A percentile compares a stretch with the other conserved stretches of the same genome.
Conservation (phyloP, 2,329 filamentous ascomycete genomes). For the Pseudogymnoascus sp. region DNA sequence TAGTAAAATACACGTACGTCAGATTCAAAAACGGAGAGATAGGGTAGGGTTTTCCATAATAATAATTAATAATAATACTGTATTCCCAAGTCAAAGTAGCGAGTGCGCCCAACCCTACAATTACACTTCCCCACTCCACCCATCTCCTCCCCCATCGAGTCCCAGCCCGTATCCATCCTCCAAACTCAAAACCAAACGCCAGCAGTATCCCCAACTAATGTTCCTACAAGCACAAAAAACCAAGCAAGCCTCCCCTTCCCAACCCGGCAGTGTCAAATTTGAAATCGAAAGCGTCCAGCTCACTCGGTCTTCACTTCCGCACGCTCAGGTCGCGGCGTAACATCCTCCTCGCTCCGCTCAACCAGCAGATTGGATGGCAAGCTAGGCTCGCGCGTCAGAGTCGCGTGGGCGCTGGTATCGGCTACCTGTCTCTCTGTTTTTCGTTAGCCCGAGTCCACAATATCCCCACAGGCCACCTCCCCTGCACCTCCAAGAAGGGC, state of each 20-base stretch:
- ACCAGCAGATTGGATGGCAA: conserved; percentile 22
- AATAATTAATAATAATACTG: neutral
- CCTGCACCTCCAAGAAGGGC: too few relatives aligned
- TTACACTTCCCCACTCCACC: neutral
- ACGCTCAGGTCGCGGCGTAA: neutral
- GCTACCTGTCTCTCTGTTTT: conserved; percentile 12
- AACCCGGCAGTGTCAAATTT: neutral
- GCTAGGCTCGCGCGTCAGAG: conserved; percentile 25
- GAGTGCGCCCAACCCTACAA: neutral
- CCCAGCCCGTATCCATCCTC: neutral
- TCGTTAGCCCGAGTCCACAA: neutral
- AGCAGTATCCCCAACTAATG: neutral
- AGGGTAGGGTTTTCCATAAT: neutral
- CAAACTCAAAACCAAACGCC: neutral
- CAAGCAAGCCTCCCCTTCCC: neutral
- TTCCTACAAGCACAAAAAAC: neutral
- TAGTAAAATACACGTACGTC: neutral
- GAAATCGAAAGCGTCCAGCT: neutral
- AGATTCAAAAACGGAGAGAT: neutral
- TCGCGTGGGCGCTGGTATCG: conserved; percentile 22
- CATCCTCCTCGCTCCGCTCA: neutral
- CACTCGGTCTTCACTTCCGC: neutral
- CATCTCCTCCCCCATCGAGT: neutral
- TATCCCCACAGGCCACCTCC: too few relatives aligned
- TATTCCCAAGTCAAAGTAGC: neutral